Base-by-base conservation (phyloP, 495 filamentous ascomycete species). In the Xylaria castorea region DNA sequence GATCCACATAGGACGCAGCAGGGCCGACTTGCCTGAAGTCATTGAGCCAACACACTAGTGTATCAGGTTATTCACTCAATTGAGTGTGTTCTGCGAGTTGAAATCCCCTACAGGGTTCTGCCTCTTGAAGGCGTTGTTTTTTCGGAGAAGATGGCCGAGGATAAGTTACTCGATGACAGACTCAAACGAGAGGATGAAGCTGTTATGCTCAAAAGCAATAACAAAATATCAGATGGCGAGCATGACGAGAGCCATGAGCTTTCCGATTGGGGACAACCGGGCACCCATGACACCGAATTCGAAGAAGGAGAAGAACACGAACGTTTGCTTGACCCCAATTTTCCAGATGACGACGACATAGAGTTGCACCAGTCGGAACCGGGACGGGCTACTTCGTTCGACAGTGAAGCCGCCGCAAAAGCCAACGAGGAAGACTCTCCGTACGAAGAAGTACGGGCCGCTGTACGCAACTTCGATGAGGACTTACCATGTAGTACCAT, bases 401-500 rank as follows among this genome's bases (percentile, higher is more conserved):
- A 83, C 66, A 81, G 87, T 57, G 78, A 85, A 58, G 70, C 74
- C 3, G 71, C 67, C 9, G 36, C 70, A 18, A 79, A 80, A 55
- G 50, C 66, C 11, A 53, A 51, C 61, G 76, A 80, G 58, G 85
- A 87, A 71, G 81, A 93, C 77, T 93, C 92, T 5, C 91, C 91
- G 0, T 94, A 93, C 74, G 89, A 90, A 30, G 89, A 93, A 78
- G 92, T 91, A 61, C 84, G 88, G 40, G 88, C 88, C 16, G 87
- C 88, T 14, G 89, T 91, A 0, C 86, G 83, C 71, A 87, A 90
- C 79, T 85, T 86, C 73, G 91, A 93, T 76, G 90, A 93, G 72
- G 87, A 90, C 58, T 81, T 91, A 42, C 88, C 89, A 27, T 87
- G 85, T 75, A 93, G 92, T 78, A 94, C 92, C 7, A 78, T 94